Base-by-base conservation (phyloP, 1,139 yeast genomes). In the Diutina sp. region DNA sequence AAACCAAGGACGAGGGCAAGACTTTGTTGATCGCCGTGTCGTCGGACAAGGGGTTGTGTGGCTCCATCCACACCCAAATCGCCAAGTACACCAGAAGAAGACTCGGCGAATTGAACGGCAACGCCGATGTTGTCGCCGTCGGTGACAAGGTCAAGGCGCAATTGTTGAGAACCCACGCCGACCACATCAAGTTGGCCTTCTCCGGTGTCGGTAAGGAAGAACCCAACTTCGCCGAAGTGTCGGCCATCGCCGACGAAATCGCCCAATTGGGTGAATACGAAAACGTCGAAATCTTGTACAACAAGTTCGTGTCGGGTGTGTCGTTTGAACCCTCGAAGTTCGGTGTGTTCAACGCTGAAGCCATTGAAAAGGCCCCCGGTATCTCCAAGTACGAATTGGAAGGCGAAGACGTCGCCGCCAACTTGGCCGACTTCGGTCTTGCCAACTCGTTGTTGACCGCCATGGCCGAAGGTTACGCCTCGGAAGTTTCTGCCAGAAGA, bases 11-110 rank as follows among this genome's bases (percentile, higher is more conserved):
- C 64, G 73, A 74, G 56, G 79, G 79, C 60, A 84, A 82, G 68
- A 83, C 87, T 66, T 82, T 93, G 68, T 73, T 90, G 66, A 78
- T 93, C 67, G 97, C 91, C 60, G 84, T 90, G 63, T 87, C 98
- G 56, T 90, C 98, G 58, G 99, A 93, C 79, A 93, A 93, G 80
- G 99, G 99, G 69, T 83, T 93, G 69, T 93, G 99, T 83, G 99
- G 99, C 66, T 91, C 98, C 56, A 90, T 93, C 69, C 99, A 93
- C 78, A 82, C 99, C 56, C 96, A 89, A 76, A 76, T 91, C 65
- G 87, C 97, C 66, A 90, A 93, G 78, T 82, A 87, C 62, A 87
- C 96, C 61, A 89, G 95, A 77, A 72, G 65, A 63, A 82, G 84
- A 76, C 68, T 85, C 60, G 72, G 64, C 21, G 82, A 73, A 64